Conservation (phyloP, 2,329 filamentous ascomycete genomes). For the Xylaria sp. region DNA sequence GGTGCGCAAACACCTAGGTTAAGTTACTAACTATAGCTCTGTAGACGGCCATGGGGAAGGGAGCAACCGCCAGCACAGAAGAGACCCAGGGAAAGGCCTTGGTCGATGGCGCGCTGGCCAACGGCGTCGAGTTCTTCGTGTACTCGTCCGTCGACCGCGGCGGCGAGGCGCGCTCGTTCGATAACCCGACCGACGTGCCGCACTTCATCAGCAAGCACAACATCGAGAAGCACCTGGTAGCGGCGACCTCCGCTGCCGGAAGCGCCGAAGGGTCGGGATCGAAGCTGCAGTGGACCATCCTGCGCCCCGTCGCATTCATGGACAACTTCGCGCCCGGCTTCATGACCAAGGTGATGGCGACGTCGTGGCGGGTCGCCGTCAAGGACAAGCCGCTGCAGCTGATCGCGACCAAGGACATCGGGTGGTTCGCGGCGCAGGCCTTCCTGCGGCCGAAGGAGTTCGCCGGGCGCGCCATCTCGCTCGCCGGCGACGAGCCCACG, state of each 20-base stretch:
- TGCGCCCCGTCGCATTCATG: constrained; percentile 46
- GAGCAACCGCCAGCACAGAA: constrained; percentile 25
- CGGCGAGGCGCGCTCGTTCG: constrained; percentile 50
- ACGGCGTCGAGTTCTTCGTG: constrained; percentile 60
- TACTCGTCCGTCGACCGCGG: constrained; percentile 65
- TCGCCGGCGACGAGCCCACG: constrained; percentile 47
- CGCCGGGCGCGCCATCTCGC: constrained; percentile 36
- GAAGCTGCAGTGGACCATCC: constrained; percentile 41
- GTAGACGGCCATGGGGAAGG: constrained; percentile 17
- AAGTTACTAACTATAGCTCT: background rate
- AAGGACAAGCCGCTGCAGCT: constrained; percentile 40
- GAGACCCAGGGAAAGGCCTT: constrained; percentile 60
- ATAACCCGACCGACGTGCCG: constrained; percentile 56
- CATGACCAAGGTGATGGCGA: constrained; percentile 37
- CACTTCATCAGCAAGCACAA: constrained; percentile 64
- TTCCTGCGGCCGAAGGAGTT: constrained; percentile 39
- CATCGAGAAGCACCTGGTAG: constrained; percentile 62
- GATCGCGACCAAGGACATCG: constrained; percentile 43
- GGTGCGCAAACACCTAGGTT: background rate
- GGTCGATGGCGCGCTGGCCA: constrained; percentile 56
- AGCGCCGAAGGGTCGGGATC: too few relatives aligned
- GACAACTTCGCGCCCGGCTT: constrained; percentile 42
- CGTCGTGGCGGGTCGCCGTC: constrained; percentile 37
- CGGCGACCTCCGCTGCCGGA: constrained; percentile 36
- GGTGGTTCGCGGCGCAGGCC: constrained; percentile 41